phyloP scores from a whole-genome alignment of 2,329 filamentous ascomycete genomes.

The Alternaria conjuncta region DNA sequence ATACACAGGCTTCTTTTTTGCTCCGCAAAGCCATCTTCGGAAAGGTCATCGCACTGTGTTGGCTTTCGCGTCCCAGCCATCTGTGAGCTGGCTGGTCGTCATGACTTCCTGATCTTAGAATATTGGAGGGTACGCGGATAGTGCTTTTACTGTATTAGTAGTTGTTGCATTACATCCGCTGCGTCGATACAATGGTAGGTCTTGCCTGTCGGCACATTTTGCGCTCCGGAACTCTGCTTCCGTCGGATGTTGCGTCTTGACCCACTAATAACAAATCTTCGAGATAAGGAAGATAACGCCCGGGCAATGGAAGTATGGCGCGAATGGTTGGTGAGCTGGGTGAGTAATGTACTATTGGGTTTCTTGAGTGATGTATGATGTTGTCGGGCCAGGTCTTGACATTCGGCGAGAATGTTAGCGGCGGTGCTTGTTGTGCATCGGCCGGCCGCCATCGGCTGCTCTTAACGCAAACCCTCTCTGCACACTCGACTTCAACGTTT shows the following conservation, averaged over 20 bases:
- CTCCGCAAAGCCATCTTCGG: neutral
- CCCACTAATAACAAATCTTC: neutral
- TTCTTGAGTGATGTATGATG: neutral
- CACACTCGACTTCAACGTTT: no score
- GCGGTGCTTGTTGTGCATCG: no score
- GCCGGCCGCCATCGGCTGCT: no score
- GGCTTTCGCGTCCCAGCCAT: neutral
- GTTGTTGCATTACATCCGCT: neutral
- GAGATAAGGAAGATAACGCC: neutral
- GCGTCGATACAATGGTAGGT: neutral
- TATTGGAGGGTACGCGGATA: neutral
- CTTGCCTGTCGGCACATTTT: neutral
- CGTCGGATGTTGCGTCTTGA: neutral
- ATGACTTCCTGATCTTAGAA: neutral
- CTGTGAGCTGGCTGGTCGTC: fast-evolving
- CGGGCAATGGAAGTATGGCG: neutral
- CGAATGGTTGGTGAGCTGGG: neutral
- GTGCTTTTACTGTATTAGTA: fast-evolving
- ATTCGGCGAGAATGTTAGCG: neutral
- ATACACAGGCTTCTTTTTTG: no score
- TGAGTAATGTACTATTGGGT: neutral
- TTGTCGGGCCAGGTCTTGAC: neutral
- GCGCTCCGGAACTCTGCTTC: neutral
- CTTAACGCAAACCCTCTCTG: no score
- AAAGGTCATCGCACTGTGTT: neutral